Evolutionary conservation across 1,284 basidiomycete genomes (phyloP).

Genomic region (Trichosporon ovoides): DNA sequence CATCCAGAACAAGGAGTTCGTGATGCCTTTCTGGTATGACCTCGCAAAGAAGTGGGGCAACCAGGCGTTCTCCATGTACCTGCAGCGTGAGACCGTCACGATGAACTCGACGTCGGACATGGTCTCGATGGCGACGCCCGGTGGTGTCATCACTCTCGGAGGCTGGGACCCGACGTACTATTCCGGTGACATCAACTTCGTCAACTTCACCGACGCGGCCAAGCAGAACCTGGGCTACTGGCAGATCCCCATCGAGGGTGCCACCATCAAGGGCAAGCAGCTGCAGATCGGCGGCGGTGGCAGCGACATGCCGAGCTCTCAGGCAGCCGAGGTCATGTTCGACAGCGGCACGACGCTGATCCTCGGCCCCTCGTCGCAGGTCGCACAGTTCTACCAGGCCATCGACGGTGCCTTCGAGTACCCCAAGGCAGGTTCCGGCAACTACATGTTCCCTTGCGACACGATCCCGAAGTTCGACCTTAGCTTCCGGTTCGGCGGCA

Average conservation of each 20-base stretch:
- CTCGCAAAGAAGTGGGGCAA: slow-evolving; percentile 4
- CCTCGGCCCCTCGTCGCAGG: background rate
- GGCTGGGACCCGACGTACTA: slow-evolving; percentile 58
- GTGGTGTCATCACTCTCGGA: slow-evolving; percentile 67
- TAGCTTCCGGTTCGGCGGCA: slow-evolving; percentile 8
- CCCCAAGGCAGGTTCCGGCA: background rate
- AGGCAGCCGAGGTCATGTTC: slow-evolving; percentile 2
- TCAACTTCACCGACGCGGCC: slow-evolving; percentile 50
- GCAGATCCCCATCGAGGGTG: background rate
- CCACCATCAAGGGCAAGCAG: background rate
- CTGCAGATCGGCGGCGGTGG: background rate
- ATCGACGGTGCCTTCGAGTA: slow-evolving; percentile 7
- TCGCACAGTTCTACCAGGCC: background rate
- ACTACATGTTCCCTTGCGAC: slow-evolving; percentile 23
- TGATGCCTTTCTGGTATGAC: slow-evolving; percentile 9
- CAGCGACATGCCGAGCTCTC: background rate
- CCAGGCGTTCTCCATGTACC: slow-evolving; percentile 5
- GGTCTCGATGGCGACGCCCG: slow-evolving; percentile 52
- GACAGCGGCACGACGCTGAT: background rate
- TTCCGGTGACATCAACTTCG: slow-evolving; percentile 68
- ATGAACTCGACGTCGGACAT: slow-evolving; percentile 56
- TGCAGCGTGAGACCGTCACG: slow-evolving; percentile 43
- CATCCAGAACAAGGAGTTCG: slow-evolving; percentile 12
- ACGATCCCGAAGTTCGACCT: slow-evolving; percentile 7
- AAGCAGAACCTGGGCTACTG: background rate